Base-by-base conservation (phyloP, 371 early-diverging fungal species). In the Lichtheimia ramosa region DNA sequence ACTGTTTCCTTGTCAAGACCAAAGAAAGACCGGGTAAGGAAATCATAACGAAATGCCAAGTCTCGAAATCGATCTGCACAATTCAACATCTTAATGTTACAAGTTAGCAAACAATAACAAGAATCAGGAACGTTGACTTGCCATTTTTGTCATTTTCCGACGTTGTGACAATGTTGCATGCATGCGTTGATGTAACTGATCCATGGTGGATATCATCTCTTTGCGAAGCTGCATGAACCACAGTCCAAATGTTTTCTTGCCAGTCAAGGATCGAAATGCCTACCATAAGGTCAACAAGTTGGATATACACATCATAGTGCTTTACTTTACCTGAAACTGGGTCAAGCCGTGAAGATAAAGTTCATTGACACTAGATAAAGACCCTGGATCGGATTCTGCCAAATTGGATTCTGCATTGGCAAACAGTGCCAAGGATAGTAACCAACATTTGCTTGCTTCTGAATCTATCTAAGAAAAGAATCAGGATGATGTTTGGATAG, bases 161-260 rank as follows among this genome's bases (percentile, higher is more conserved):
- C 34, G 34, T 8, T 34, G 34, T 34, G 34, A 1, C 10, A 34
- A 34, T 34, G 46, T n/a, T 46, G 13, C 46, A 21, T 10, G 16
- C n/a, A 46, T n/a, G n/a, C 46, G 46, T 10, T 46, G n/a, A 21
- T 46, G 46, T 5, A 46, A 6, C 46, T 46, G 46, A n/a, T 46
- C 46, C 14, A 74, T 58, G 0, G 57, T 48, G 25, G 52, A 56
- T 16, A 74, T 50, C 59, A 70, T 66, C 21, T 79, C 74, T 69
- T 74, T 71, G 5, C 79, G 66, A 12, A 75, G 46, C 20, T 70
- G 72, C 21, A 72, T 55, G 57, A 66, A 75, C 68, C 74, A 69
- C 5, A 28, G 51, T 49, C 71, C 73, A 4, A 65, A 58, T 4
- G 46, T 21, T 18, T 62, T 27, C 15, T 64, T 51, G n/a, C 67